Evolutionary conservation across 2,329 filamentous ascomycete genomes (phyloP).

Genomic region (Ascochyta rabiei): DNA sequence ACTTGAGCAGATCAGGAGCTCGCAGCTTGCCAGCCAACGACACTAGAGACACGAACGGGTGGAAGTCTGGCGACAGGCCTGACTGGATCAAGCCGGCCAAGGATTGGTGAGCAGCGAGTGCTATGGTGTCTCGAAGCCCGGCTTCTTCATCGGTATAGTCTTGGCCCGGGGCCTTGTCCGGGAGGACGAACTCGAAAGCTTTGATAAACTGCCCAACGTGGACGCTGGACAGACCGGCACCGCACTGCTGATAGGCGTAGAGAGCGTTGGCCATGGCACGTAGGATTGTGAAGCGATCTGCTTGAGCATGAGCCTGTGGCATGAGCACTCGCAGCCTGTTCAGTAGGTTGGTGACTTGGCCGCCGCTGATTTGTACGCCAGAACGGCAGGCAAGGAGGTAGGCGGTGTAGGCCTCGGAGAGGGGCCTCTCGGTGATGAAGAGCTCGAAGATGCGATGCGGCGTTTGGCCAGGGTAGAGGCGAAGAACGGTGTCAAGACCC

Average conservation of each 20-base stretch:
- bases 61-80: conserved; percentile 30
- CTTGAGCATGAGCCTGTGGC: conserved; percentile 16
- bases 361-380: conserved; percentile 44
- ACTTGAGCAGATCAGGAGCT: conserved; percentile 32
- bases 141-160: conserved; percentile 27
- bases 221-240: conserved; percentile 43
- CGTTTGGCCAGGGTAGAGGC: conserved; percentile 53
- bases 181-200: conserved; percentile 39
- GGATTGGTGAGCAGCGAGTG: conserved; percentile 31
- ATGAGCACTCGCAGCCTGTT: conserved; percentile 38
- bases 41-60: conserved; percentile 37
- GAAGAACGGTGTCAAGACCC: conserved; percentile 55
- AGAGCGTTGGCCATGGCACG: conserved; percentile 51
- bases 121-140: conserved; percentile 30
- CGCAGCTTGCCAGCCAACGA: conserved; percentile 36
- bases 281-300: conserved; percentile 36
- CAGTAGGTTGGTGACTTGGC: conserved; percentile 43
- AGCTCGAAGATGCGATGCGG: conserved; percentile 53
- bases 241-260: conserved; percentile 51
- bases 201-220: conserved; percentile 49
- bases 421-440: conserved; percentile 54
- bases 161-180: conserved; percentile 21
- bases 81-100: conserved; percentile 34
- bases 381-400: conserved; percentile 57
- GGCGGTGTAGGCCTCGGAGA: conserved; percentile 55